Conservation (phyloP, 2,329 filamentous ascomycete genomes). For the Fusarium torreyae region DNA sequence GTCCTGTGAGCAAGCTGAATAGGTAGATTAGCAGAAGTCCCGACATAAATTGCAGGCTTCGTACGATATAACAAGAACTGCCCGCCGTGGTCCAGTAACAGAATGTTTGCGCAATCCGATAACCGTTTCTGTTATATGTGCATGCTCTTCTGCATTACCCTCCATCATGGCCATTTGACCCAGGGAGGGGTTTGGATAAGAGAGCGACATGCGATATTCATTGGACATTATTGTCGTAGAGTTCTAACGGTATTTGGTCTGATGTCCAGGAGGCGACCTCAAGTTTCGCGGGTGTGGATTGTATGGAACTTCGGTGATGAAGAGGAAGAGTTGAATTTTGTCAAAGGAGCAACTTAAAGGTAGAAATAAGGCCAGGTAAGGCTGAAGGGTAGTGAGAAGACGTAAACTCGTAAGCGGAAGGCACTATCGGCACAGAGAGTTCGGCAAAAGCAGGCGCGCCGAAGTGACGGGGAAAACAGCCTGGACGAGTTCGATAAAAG, state of each 20-base stretch:
- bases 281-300: not conserved
- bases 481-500: not conserved
- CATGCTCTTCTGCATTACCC: constrained; percentile 12
- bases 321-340: not conserved
- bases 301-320: not conserved
- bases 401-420: constrained; percentile 1
- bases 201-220: constrained; percentile 52
- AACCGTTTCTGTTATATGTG: constrained; percentile 7
- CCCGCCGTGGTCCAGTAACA: constrained; percentile 49
- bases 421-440: not conserved
- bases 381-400: not conserved
- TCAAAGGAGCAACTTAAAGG: not conserved
- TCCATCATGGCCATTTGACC: constrained; percentile 50
- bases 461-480: not conserved
- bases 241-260: not conserved
- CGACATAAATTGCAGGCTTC: constrained; percentile 31
- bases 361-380: not conserved
- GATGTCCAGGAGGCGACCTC: not conserved
- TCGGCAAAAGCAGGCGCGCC: not conserved
- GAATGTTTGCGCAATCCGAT: constrained; percentile 45
- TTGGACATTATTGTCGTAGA: constrained; percentile 45
- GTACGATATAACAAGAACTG: constrained; percentile 56
- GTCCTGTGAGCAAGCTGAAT: constrained; percentile 64
- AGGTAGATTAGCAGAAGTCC: constrained; percentile 33
- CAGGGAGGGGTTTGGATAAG: constrained; percentile 55